Percentiles rank a stretch among this genome's conserved stretches.
phyloP scores from a whole-genome alignment of 1,284 basidiomycete species.

The Rhodotorula sp. region DNA sequence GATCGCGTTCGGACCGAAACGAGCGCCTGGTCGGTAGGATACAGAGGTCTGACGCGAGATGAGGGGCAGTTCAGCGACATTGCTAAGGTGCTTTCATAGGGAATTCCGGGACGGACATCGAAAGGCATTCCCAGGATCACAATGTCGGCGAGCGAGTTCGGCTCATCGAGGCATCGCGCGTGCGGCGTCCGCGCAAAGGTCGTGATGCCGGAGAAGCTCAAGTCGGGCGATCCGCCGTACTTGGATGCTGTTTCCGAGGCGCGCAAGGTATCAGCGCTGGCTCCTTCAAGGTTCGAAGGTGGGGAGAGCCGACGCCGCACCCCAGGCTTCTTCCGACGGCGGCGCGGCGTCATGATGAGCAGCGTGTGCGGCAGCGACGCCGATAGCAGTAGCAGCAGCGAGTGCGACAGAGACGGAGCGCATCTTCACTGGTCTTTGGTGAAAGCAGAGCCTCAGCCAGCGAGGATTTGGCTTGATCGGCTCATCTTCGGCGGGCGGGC shows the following conservation, averaged over 20 bases:
- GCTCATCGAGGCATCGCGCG: constrained; percentile 23
- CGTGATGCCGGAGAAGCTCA: constrained; percentile 29
- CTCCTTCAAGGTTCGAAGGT: background rate
- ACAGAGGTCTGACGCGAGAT: constrained; percentile 11
- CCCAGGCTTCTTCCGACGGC: background rate
- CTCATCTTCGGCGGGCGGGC: no score
- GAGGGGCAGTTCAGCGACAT: background rate
- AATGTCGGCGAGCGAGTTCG: constrained; percentile 15
- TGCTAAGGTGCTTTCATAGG: no score
- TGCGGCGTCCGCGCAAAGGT: constrained; percentile 36
- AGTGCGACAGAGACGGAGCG: background rate
- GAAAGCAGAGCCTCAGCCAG: background rate
- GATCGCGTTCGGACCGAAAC: constrained; percentile 52
- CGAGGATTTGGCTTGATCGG: no score
- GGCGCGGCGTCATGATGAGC: background rate
- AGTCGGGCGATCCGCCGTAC: constrained; percentile 22
- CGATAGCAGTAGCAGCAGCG: background rate
- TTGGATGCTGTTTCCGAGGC: constrained; percentile 18
- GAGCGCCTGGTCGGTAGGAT: constrained; percentile 32
- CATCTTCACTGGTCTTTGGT: background rate
- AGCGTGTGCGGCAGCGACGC: background rate
- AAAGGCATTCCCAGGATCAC: constrained; percentile 32
- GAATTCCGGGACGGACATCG: constrained; percentile 7
- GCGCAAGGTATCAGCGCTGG: background rate
- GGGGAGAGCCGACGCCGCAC: background rate